Evolutionary conservation across 2,329 filamentous ascomycete species (phyloP), one percentile per base, ranked within the genome.

Genomic region (Colletotrichum sublineola): DNA sequence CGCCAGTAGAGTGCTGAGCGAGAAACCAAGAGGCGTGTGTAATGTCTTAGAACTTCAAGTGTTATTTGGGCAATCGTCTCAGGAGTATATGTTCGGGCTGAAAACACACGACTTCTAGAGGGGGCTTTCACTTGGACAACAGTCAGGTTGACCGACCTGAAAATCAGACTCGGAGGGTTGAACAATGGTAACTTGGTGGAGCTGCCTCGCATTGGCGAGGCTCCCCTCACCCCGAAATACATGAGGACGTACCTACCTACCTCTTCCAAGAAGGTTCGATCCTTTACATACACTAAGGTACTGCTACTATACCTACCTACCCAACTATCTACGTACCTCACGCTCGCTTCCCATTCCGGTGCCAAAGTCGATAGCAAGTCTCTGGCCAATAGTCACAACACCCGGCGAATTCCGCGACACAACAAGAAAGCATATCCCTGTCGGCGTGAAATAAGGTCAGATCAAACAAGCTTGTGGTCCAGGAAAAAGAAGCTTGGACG

Each of bases 381-480:
- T 71, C 46, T 62, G 63, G 48, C 48, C 56, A 48, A 62, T 40
- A 44, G 65, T 63, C 31, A 52, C 57, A 71, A 68, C 42, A 9
- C 40, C 57, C 15, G 44, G 69, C 46, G 40, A 31, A 64, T 53
- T 69, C 40, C 36, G 55, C 40, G 66, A 42, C 40, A 44, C 60
- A 64, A 64, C 46, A 64, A 72, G 69, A 69, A 72, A 69, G 58
- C 69, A 69, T 72, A 40, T 69, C 69, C 66, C 69, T 72, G 69
- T 36, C 53, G 66, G 53, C 53, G 53, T 31, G 46, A 64, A 48
- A 53, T 61, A 56, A 55, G 12, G 66, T 55, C 38, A 31, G 53
- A 31, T 60, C 58, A 60, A 61, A 56, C 68, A 52, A 42, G 31
- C 42, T 15, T 63, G 64, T 12, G 33, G 24, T 36, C 50, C 14